Evolutionary conservation across 129 eudicot species (phyloP).

Genomic region (Smallanthus sonchifolius): DNA sequence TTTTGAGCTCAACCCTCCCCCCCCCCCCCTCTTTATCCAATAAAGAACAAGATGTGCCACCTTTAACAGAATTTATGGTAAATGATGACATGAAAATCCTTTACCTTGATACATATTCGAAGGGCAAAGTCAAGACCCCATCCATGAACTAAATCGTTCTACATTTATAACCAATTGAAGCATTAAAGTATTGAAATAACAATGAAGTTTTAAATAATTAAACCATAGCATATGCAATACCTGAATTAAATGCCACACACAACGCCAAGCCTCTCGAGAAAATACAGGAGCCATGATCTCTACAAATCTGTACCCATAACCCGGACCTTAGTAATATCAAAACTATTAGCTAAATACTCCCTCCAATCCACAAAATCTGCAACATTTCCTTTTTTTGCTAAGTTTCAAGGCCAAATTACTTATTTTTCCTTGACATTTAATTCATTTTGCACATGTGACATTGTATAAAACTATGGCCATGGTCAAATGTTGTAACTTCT

Average conservation of each 20-base stretch:
- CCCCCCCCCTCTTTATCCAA: not conserved
- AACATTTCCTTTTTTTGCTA: not conserved
- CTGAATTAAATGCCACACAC: slow-evolving; percentile 96
- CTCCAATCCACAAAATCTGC: not conserved
- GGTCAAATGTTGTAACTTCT: not conserved
- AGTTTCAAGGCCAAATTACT: not conserved
- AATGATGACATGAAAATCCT: not conserved
- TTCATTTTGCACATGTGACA: not conserved
- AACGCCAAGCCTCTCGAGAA: slow-evolving; percentile 93
- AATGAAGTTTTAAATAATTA: not conserved
- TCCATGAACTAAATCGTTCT: slow-evolving; percentile 98
- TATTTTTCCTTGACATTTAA: not conserved
- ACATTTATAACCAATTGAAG: slow-evolving; percentile 23
- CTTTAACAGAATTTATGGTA: not conserved
- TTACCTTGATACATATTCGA: slow-evolving; percentile 75
- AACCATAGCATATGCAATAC: slow-evolving; percentile 27
- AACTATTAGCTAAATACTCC: not conserved
- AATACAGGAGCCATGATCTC: slow-evolving; percentile 99
- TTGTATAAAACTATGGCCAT: not conserved
- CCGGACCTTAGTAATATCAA: not conserved
- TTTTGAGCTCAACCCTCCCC: not conserved
- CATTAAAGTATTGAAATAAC: not conserved
- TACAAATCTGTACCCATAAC: slow-evolving; percentile 57
- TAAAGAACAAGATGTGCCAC: not conserved
- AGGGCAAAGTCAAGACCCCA: slow-evolving; percentile 98